phyloP scores from a whole-genome alignment of 1,284 basidiomycete genomes.

The Ganoderma boninense region DNA sequence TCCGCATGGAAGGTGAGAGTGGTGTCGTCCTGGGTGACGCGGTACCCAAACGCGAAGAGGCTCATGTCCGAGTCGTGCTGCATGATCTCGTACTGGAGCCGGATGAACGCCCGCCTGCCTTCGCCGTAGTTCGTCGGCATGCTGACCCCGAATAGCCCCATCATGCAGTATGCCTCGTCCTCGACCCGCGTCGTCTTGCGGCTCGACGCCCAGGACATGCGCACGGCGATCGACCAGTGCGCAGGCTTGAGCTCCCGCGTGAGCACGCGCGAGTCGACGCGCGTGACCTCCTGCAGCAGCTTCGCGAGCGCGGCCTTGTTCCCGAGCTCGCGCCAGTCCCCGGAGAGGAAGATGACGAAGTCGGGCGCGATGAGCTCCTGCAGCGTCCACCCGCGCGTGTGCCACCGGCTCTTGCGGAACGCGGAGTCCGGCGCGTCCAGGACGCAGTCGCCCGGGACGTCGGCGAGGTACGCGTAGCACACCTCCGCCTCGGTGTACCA shows the following conservation, averaged over 20 bases:
- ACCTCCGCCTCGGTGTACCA: too few species aligned
- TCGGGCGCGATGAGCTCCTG: not conserved
- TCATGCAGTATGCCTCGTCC: slow-evolving; percentile 13
- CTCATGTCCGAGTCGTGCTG: slow-evolving; percentile 8
- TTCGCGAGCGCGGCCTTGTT: not conserved
- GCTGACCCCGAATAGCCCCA: slow-evolving; percentile 8
- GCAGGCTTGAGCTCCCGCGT: not conserved
- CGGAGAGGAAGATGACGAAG: not conserved
- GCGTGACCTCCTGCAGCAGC: not conserved
- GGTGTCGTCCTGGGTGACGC: not conserved
- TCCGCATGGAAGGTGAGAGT: not conserved
- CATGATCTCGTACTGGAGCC: slow-evolving; percentile 16
- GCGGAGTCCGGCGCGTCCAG: too few species aligned
- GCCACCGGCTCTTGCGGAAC: too few species aligned
- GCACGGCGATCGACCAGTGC: not conserved
- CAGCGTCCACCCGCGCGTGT: too few species aligned
- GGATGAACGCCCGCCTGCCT: slow-evolving; percentile 7
- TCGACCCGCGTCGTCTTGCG: slow-evolving; percentile 7
- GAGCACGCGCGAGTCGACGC: not conserved
- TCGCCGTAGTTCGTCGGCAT: slow-evolving; percentile 17
- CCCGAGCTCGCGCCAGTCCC: not conserved
- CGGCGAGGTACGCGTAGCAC: too few species aligned
- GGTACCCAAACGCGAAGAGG: slow-evolving; percentile 7
- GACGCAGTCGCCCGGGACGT: too few species aligned
- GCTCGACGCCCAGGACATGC: slow-evolving; percentile 13